Evolutionary conservation across 1,139 yeast genomes (phyloP).

Genomic region (Pneumocystis jirovecii): DNA sequence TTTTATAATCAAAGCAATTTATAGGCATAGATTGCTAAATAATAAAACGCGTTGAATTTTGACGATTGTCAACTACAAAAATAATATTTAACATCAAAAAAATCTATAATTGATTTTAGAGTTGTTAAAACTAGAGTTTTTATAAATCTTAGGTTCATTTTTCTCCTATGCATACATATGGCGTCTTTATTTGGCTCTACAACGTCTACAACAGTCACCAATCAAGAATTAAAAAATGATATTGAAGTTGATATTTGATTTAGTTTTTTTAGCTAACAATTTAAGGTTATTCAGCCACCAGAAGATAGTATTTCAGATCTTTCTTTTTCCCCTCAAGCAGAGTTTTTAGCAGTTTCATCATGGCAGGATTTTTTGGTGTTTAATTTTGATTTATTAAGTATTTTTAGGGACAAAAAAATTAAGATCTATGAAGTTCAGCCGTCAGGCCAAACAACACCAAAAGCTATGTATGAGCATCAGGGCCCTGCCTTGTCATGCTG

Average conservation of each 20-base stretch:
- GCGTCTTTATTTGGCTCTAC: not conserved
- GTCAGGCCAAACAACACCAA: slow-evolving; percentile 59
- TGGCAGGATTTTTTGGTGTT: slow-evolving; percentile 34
- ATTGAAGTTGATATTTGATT: not conserved
- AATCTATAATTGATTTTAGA: too few species aligned
- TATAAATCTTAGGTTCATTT: too few species aligned
- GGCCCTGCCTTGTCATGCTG: slow-evolving; percentile 73
- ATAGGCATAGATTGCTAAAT: too few species aligned
- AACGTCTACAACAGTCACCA: not conserved
- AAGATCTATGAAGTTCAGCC: slow-evolving; percentile 76
- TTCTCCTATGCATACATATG: not conserved
- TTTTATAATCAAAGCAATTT: too few species aligned
- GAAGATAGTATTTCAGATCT: slow-evolving; percentile 84
- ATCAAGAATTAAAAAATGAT: not conserved
- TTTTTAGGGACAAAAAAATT: slow-evolving; percentile 58
- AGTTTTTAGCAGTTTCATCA: slow-evolving; percentile 61
- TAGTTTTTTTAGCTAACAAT: not conserved
- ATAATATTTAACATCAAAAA: too few species aligned
- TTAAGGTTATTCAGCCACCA: slow-evolving; percentile 38
- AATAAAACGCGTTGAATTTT: too few species aligned
- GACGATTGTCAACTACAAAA: too few species aligned
- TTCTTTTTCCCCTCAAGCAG: slow-evolving; percentile 85
- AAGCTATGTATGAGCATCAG: slow-evolving; percentile 80
- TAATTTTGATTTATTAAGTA: not conserved
- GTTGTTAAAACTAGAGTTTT: not conserved